Percentiles rank a stretch among this genome's conserved stretches.
Evolutionary conservation across 306 rosid species (phyloP).

Genomic region (Cicer bijugum): DNA sequence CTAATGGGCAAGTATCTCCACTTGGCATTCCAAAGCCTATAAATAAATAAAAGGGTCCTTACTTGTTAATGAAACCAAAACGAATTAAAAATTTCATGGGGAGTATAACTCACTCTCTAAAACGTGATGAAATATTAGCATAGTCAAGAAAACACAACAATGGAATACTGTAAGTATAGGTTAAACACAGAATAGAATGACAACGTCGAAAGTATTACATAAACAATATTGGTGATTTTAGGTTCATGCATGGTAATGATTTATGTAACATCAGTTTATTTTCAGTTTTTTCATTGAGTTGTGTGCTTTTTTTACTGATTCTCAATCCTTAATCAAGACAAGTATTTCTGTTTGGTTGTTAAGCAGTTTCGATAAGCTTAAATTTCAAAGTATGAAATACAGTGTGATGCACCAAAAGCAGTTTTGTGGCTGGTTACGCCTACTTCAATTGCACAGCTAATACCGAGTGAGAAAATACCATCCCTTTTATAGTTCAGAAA

Average conservation of each 20-base stretch:
- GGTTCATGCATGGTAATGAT: neutral
- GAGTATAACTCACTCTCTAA: neutral
- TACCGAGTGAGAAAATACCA: slow-evolving; percentile 53
- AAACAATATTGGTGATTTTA: neutral
- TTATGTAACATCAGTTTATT: neutral
- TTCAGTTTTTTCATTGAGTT: slow-evolving; percentile 3
- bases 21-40: neutral
- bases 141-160: slow-evolving; percentile 13
- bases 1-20: neutral
- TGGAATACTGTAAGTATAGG: slow-evolving; percentile 6
- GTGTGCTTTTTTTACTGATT: neutral
- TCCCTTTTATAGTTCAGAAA: slow-evolving; percentile 65
- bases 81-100: neutral
- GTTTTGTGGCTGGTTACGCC: slow-evolving; percentile 48
- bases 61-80: no score
- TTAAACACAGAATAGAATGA: neutral
- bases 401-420: neutral
- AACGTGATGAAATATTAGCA: neutral
- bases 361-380: neutral
- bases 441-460: slow-evolving; percentile 56
- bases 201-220: neutral
- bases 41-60: no score
- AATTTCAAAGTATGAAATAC: neutral
- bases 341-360: neutral
- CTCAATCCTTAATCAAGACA: neutral